Base-by-base conservation (phyloP, 2,329 filamentous ascomycete species). In the Fusarium praegraminearum region DNA sequence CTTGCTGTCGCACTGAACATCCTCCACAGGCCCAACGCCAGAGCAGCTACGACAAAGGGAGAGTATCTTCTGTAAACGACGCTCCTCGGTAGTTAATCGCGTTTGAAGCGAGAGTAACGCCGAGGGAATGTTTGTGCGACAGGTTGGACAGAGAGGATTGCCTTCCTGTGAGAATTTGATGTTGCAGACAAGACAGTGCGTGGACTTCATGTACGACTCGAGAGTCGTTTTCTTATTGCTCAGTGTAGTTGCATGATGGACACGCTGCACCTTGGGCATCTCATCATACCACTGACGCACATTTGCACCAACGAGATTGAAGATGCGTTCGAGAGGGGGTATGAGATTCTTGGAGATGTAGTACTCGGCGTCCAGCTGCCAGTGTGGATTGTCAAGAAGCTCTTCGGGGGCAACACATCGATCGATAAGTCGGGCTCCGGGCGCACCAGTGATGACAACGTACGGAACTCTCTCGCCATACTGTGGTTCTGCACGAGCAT, bases 291-390 rank as follows among this genome's bases (percentile, higher is more conserved):
- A 99, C 62, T 89, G 87, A 20, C 92, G 84, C 1, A 98, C 92
- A 77, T 96, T 97, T 33, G 94, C 96, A 9, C 96, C 96, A 4
- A 98, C 92, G 4, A 99, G 90, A 75, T 96, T 97, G 83, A 99
- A 98, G 70, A 99, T 98, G 30, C 96, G 90, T 79, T 98, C 95
- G 1, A 99, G 86, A 1, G 96, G 96, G 8, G 96, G 96, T 51
- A 99, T 97, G 11, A 99, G 78, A 77, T 98, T 98, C 82, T 98
- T 98, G 20, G 87, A 89, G 75, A 99, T 98, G 82, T 99, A 99
- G 80, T 99, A 99, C 73, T 98, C 94, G 0, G 94, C 91, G 76
- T 99, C 96, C 20, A 99, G 86, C 73, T 93, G 90, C 52, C 91
- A 87, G 73, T 95, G 88, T 24, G 92, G 89, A 70, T 93, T 93